Percentiles rank a stretch among this genome's conserved stretches.
phyloP scores from a whole-genome alignment of 2,329 filamentous ascomycete species.

The Colletotrichum sojae region DNA sequence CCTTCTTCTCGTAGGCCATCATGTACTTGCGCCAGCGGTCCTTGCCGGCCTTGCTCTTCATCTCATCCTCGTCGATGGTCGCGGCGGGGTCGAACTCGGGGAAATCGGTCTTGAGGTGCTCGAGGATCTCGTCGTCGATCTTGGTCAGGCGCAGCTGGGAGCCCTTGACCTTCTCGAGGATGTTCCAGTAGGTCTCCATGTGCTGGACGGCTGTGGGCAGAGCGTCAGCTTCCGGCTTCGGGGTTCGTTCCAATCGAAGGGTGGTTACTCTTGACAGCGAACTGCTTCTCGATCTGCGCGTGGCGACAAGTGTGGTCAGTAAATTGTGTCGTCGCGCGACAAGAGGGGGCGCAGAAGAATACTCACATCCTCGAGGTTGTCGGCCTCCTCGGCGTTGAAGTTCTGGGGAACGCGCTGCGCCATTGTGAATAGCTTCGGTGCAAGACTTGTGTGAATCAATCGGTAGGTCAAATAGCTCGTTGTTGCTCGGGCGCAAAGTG shows the following conservation, averaged over 20 bases:
- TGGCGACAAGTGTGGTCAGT: constrained; percentile 6
- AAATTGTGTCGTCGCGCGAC: neutral
- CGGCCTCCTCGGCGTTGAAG: constrained; percentile 71
- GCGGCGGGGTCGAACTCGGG: constrained; percentile 90
- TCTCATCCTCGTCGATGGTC: constrained; percentile 89
- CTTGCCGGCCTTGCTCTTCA: constrained; percentile 98
- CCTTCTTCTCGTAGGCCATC: constrained; percentile 91
- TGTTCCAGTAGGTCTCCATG: constrained; percentile 96
- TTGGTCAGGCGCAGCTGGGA: constrained; percentile 93
- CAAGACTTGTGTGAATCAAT: neutral
- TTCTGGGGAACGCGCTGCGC: constrained; percentile 61
- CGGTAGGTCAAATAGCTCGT: neutral
- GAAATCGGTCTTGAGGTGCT: constrained; percentile 89
- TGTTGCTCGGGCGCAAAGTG: neutral
- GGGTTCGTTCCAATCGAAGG: constrained; percentile 14
- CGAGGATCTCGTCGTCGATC: constrained; percentile 94
- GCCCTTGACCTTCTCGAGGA: constrained; percentile 91
- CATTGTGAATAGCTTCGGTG: neutral
- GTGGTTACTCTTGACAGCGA: constrained; percentile 88
- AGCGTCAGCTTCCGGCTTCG: constrained; percentile 1
- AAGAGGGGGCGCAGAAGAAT: constrained; percentile 8
- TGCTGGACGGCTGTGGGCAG: constrained; percentile 81
- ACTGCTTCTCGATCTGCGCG: constrained; percentile 95
- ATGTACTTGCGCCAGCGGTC: constrained; percentile 96
- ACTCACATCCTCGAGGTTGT: constrained; percentile 70